A percentile compares a stretch with the other conserved stretches of the same genome.
These are phyloP conservation scores for Alternaria dauci DNA, from an alignment of 2,329 filamentous ascomycete genomes.

Conservation along the genomic window DNA sequence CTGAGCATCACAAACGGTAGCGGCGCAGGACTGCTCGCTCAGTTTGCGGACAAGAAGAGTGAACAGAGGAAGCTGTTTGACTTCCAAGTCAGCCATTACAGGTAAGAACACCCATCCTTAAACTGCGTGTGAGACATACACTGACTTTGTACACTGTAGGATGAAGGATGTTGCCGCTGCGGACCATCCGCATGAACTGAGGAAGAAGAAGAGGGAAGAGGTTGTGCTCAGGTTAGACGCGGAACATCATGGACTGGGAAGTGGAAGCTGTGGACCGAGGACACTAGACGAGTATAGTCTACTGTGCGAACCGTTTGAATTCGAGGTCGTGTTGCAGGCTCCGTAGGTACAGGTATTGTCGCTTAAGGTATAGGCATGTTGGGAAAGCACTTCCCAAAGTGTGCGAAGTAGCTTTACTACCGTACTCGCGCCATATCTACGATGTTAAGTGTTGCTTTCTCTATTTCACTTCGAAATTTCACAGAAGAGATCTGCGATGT, in stretches of 20 bases:
- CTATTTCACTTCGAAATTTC: background rate
- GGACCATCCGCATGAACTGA: constrained; percentile 70
- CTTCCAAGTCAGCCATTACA: constrained; percentile 67
- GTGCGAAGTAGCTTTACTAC: background rate
- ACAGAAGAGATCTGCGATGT: background rate
- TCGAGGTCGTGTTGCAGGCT: constrained; percentile 39
- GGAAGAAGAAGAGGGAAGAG: constrained; percentile 61
- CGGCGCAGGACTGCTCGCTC: constrained; percentile 29
- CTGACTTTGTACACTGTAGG: constrained; percentile 15
- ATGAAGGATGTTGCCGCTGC: constrained; percentile 64
- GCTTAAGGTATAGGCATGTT: background rate
- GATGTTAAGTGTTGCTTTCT: background rate
- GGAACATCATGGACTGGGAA: constrained; percentile 69
- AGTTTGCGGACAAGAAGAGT: constrained; percentile 38
- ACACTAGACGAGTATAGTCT: constrained; percentile 54
- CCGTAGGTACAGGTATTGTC: background rate
- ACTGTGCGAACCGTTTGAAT: constrained; percentile 50
- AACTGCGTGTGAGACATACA: too few species aligned
- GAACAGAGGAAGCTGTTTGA: constrained; percentile 36
- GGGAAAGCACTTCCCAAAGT: background rate
- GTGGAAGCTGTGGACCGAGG: constrained; percentile 68
- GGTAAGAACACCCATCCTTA: too few species aligned
- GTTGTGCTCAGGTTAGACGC: constrained; percentile 67
- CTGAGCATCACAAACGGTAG: constrained; percentile 48
- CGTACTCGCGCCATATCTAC: background rate